phyloP scores from a whole-genome alignment of 2,329 filamentous ascomycete species.

The Claviceps maximensis region DNA sequence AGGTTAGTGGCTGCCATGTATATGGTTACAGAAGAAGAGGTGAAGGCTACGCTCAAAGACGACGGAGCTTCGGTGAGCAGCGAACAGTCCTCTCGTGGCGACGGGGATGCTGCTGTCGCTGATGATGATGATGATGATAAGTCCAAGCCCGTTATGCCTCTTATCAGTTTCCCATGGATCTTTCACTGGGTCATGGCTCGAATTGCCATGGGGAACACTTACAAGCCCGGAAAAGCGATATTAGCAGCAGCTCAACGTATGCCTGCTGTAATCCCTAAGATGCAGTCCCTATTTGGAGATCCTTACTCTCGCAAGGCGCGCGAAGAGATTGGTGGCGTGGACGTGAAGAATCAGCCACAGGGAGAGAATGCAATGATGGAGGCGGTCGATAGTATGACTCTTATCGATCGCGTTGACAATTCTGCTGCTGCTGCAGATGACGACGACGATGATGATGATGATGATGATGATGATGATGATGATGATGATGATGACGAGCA shows the following conservation, averaged over 20 bases:
- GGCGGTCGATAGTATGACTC: background rate
- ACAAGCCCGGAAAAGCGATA: conserved; percentile 11
- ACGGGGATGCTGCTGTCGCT: background rate
- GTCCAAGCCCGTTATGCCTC: conserved; percentile 43
- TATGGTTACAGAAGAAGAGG: conserved; percentile 60
- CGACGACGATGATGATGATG: background rate
- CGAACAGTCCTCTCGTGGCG: background rate
- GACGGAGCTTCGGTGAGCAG: conserved; percentile 21
- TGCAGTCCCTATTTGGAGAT: background rate
- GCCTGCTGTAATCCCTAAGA: background rate
- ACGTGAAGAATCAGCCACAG: background rate
- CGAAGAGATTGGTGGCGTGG: background rate
- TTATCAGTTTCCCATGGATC: conserved; percentile 92
- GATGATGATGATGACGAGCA: background rate
- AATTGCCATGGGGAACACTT: conserved; percentile 16
- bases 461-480: background rate
- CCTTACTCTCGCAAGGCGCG: background rate
- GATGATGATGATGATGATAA: conserved; percentile 3
- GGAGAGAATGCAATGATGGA: background rate
- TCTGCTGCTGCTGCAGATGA: background rate
- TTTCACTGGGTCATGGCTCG: conserved; percentile 48
- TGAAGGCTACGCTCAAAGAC: conserved; percentile 38
- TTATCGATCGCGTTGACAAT: background rate
- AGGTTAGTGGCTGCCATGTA: conserved; percentile 84
- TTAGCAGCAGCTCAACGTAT: conserved; percentile 8